phyloP scores from a whole-genome alignment of 768 basidiomycete species.

The Leucosporidium scottii region DNA sequence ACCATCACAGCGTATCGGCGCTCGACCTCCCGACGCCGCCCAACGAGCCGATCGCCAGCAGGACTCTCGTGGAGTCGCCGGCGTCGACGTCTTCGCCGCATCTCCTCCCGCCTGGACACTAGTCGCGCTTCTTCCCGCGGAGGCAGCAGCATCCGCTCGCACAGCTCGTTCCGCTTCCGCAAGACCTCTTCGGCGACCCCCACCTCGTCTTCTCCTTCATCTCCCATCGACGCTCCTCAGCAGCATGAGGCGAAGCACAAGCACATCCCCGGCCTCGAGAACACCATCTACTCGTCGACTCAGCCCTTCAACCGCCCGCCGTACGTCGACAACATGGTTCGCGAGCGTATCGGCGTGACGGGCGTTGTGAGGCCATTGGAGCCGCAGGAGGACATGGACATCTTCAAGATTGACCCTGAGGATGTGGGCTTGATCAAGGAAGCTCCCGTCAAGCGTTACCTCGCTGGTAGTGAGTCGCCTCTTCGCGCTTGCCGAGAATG shows the following conservation, averaged over 20 bases:
- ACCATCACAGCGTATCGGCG: not conserved
- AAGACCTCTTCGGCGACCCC: not conserved
- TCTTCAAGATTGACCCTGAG: constrained; percentile 58
- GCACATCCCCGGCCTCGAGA: constrained; percentile 15
- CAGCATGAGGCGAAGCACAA: not conserved
- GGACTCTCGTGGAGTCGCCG: not conserved
- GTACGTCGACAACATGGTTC: constrained; percentile 61
- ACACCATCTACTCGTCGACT: constrained; percentile 32
- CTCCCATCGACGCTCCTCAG: not conserved
- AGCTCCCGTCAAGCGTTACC: constrained; percentile 65
- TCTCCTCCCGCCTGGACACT: too few relatives aligned
- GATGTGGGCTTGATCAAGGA: constrained; percentile 71
- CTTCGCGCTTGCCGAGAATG: too few relatives aligned
- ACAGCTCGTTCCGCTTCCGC: too few relatives aligned
- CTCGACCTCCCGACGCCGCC: not conserved
- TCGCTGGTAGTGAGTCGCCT: constrained; percentile 44
- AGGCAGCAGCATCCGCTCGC: too few relatives aligned
- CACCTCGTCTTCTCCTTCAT: not conserved
- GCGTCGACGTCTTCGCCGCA: not conserved
- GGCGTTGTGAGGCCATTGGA: constrained; percentile 82
- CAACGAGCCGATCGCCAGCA: not conserved
- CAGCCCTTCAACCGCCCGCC: constrained; percentile 33
- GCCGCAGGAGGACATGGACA: constrained; percentile 57
- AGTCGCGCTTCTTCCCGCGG: not conserved
- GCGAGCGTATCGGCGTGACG: constrained; percentile 76